phyloP scores from a whole-genome alignment of 2,329 filamentous ascomycete species.

The Helicocarpus griseus region DNA sequence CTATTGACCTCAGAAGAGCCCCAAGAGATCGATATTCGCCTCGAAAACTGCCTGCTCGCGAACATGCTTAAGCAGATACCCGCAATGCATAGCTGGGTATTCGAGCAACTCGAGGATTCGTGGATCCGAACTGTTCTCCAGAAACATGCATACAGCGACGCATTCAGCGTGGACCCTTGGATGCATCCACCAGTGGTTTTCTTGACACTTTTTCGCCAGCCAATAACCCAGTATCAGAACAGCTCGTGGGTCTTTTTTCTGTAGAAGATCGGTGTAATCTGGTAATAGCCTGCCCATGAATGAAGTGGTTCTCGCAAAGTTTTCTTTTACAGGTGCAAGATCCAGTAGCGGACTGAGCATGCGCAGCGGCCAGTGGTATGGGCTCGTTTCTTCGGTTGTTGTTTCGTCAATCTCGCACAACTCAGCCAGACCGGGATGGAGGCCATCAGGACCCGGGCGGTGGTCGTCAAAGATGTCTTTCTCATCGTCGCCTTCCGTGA shows the following conservation, averaged over 20 bases:
- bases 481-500: constrained; percentile 19
- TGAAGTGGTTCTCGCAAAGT: constrained; percentile 18
- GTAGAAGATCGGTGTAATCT: constrained; percentile 20
- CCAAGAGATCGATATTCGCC: constrained; percentile 5
- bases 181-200: constrained; percentile 23
- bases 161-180: constrained; percentile 25
- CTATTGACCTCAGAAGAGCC: background rate
- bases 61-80: constrained; percentile 22
- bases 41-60: constrained; percentile 12
- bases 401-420: constrained; percentile 25
- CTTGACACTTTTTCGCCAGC: constrained; percentile 22
- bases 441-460: constrained; percentile 18
- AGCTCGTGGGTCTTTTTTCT: constrained; percentile 23
- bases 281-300: constrained; percentile 28
- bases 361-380: constrained; percentile 28
- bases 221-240: constrained; percentile 27
- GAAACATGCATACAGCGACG: constrained; percentile 27
- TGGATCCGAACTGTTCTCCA: constrained; percentile 23
- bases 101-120: constrained; percentile 21
- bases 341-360: constrained; percentile 25
- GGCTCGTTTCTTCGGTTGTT: constrained; percentile 22
- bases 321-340: constrained; percentile 16
- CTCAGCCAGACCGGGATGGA: constrained; percentile 24
- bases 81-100: constrained; percentile 25
- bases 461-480: constrained; percentile 20